Evolutionary conservation across 768 basidiomycete genomes (phyloP).

Genomic region (Termitomyces sp.): DNA sequence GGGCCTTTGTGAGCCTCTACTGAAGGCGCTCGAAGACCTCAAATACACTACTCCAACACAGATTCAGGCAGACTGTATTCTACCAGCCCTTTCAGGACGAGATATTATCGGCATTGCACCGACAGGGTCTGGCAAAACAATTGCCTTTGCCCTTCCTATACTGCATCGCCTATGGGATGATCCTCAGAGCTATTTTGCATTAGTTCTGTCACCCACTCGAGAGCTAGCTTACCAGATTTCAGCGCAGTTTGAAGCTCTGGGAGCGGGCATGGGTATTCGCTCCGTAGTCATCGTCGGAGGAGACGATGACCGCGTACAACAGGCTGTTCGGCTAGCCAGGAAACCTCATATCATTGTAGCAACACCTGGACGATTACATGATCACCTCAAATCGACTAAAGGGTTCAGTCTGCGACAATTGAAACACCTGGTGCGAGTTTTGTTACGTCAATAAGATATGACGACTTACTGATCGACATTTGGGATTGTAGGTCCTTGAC

Average conservation of each 20-base stretch:
- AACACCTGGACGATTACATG: constrained; percentile 86
- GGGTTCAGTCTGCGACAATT: constrained; percentile 84
- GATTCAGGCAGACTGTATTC: constrained; percentile 80
- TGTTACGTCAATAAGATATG: background rate
- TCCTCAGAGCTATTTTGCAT: constrained; percentile 86
- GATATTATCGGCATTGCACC: constrained; percentile 96
- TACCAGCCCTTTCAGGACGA: constrained; percentile 79
- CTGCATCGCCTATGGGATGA: constrained; percentile 94
- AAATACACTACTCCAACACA: constrained; percentile 83
- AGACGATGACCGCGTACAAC: constrained; percentile 84
- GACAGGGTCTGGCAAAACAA: constrained; percentile 96
- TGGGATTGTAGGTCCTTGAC: constrained; percentile 74
- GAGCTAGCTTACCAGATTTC: constrained; percentile 96
- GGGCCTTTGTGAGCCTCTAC: constrained; percentile 83
- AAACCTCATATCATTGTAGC: constrained; percentile 91
- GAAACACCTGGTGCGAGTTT: constrained; percentile 73
- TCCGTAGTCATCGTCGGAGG: constrained; percentile 89
- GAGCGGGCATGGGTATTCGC: constrained; percentile 89
- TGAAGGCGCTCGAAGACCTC: constrained; percentile 76
- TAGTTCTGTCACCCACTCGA: constrained; percentile 90
- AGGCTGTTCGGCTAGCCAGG: constrained; percentile 87
- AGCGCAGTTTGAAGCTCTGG: constrained; percentile 89
- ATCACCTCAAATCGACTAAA: constrained; percentile 94
- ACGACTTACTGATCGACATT: background rate
- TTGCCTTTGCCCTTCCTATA: constrained; percentile 92